Percentiles rank a stretch among this genome's conserved stretches.
Evolutionary conservation across 495 filamentous ascomycete genomes (phyloP).

Genomic region (Terfezia boudieri): DNA sequence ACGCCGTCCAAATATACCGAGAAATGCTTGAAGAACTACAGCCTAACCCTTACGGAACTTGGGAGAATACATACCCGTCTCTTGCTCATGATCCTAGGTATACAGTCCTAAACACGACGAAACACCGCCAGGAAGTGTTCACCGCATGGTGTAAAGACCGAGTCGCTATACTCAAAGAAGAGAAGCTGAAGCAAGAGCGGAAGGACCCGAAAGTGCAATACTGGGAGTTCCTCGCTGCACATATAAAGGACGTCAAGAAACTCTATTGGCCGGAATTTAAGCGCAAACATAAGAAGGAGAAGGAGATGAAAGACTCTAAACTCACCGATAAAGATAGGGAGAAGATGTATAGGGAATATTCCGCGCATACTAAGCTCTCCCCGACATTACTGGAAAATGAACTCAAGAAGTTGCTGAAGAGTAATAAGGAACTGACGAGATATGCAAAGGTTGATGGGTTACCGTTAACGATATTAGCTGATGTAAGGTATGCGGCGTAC

Average conservation of each 20-base stretch:
- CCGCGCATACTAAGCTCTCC: constrained; percentile 51
- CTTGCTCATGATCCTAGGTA: constrained; percentile 75
- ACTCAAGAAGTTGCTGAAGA: constrained; percentile 51
- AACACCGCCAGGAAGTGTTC: constrained; percentile 57
- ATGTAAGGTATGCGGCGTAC: constrained; percentile 56
- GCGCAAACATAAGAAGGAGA: constrained; percentile 63
- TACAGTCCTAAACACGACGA: constrained; percentile 58
- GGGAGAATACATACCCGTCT: constrained; percentile 70
- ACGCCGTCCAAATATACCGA: constrained; percentile 52
- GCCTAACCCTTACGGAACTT: constrained; percentile 75
- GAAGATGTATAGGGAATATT: constrained; percentile 73
- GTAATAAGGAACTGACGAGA: constrained; percentile 39
- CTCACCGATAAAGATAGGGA: constrained; percentile 74
- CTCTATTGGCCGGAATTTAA: constrained; percentile 95
- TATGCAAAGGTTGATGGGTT: constrained; percentile 40
- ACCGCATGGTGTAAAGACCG: constrained; percentile 54
- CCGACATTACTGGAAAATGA: constrained; percentile 57
- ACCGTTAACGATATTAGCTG: constrained; percentile 43
- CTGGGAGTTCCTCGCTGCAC: constrained; percentile 54
- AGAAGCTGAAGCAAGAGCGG: constrained; percentile 55
- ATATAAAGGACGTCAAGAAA: constrained; percentile 41
- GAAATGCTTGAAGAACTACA: constrained; percentile 63
- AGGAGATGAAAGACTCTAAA: constrained; percentile 53
- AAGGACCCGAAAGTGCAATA: constrained; percentile 70
- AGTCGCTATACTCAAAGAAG: constrained; percentile 46